A percentile compares a stretch with the other conserved stretches of the same genome.
These are phyloP conservation scores for Pythium grandisporangium DNA, from an alignment of 352 stramenopile genomes.

Conservation along the genomic window DNA sequence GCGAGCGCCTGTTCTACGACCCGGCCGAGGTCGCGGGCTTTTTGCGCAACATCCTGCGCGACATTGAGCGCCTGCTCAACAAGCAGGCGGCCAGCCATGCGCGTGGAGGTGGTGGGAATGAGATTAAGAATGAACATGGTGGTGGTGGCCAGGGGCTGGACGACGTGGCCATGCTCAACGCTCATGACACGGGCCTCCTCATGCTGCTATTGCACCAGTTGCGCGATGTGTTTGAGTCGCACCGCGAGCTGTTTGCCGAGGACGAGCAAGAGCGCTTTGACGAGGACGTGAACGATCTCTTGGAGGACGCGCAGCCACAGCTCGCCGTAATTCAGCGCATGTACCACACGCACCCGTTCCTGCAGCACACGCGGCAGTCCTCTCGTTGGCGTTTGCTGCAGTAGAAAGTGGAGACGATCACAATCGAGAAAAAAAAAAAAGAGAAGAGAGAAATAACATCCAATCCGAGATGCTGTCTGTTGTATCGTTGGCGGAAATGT, in stretches of 20 bases:
- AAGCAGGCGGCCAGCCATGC: slow-evolving; percentile 46
- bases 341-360: slow-evolving; percentile 78
- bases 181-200: slow-evolving; percentile 62
- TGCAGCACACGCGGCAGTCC: slow-evolving; percentile 46
- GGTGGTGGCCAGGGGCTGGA: background rate
- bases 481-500: too few species aligned
- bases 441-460: too few species aligned
- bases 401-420: slow-evolving; percentile 6
- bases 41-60: slow-evolving; percentile 68
- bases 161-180: slow-evolving; percentile 32
- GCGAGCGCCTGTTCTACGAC: slow-evolving; percentile 71
- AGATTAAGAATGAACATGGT: background rate
- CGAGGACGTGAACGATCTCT: slow-evolving; percentile 74
- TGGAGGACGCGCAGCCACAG: slow-evolving; percentile 64
- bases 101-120: background rate
- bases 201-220: slow-evolving; percentile 69
- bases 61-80: slow-evolving; percentile 81
- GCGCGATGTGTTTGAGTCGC: slow-evolving; percentile 65
- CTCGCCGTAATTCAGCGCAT: slow-evolving; percentile 83
- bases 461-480: too few species aligned
- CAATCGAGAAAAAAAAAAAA: background rate
- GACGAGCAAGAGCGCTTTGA: slow-evolving; percentile 78
- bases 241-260: slow-evolving; percentile 60
- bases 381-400: slow-evolving; percentile 42
- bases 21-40: slow-evolving; percentile 62